Evolutionary conservation across 306 rosid genomes (phyloP), one percentile per base, ranked within the genome.

Genomic region (Pueraria montana): DNA sequence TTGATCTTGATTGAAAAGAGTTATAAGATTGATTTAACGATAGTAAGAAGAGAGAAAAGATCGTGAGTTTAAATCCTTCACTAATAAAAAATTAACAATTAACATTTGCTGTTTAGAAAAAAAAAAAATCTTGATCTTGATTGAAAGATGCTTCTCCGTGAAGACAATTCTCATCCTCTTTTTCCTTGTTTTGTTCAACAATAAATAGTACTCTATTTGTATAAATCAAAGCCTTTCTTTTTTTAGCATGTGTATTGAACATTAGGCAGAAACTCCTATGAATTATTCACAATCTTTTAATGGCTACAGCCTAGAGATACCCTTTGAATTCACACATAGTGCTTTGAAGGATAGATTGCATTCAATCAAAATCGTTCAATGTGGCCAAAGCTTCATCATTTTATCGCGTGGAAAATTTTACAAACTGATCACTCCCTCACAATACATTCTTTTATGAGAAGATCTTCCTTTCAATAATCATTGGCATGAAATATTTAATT

Each of bases 381-480:
- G 62, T 72, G 76, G 71, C 64, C 63, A 53, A 74, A 40, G 14
- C 43, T 71, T 71, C 58, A 83, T 69, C 53, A 61, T 71, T 42
- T 43, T 71, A 73, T 66, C 42, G 3, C 20, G 30, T 30, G 43
- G 65, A 74, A 74, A 66, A 46, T 65, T 42, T 48, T 72, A 36
- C 26, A 61, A 27, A 49, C 20, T 72, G 40, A 81, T 62, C 45
- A 48, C 56, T 46, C 20, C 62, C 34, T 72, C 43, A 73, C 74
- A 72, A 18, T 17, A 45, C 45, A 46, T 48, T 38, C 48, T 80
- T 77, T 42, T 13, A 30, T 68, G 62, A n/a, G 16, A 80, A 65
- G 34, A 84, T 84, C 71, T 58, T 84, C 73, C 59, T 76, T 63
- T 70, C 66, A 61, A 42, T 42, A 81, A 77, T 77, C 56, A 76